A percentile compares a stretch with the other conserved stretches of the same genome.
Conservation (phyloP, 805 yeast genomes). For the Kodamaea neixiangensis region DNA sequence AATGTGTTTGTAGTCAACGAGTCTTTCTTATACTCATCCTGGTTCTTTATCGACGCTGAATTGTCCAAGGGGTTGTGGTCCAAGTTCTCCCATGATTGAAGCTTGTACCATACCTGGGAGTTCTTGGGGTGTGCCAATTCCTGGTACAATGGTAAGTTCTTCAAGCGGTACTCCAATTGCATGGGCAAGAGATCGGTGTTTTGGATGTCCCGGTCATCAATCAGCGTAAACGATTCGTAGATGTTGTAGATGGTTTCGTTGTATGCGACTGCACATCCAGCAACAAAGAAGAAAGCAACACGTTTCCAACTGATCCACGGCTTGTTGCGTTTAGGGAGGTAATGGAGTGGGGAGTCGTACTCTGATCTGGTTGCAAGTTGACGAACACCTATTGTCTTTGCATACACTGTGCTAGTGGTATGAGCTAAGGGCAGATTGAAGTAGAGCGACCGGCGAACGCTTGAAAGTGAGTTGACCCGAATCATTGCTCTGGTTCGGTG, state of each 20-base stretch:
- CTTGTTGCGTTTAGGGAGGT: conserved; percentile 24
- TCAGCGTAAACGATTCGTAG: conserved; percentile 27
- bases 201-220: conserved; percentile 21
- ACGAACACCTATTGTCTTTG: neutral
- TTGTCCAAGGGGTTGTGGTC: conserved; percentile 38
- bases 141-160: conserved; percentile 52
- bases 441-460: neutral
- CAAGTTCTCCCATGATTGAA: conserved; percentile 46
- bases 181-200: conserved; percentile 29
- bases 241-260: conserved; percentile 33
- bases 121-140: conserved; percentile 45
- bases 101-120: conserved; percentile 48
- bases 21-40: conserved; percentile 19
- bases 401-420: neutral
- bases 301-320: conserved; percentile 35
- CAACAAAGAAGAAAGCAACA: conserved; percentile 27
- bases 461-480: neutral
- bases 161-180: conserved; percentile 49
- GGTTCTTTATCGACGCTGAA: conserved; percentile 13
- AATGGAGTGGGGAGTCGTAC: conserved; percentile 35
- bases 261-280: conserved; percentile 37
- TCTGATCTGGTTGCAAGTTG: conserved; percentile 28
- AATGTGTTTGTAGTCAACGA: conserved; percentile 47
- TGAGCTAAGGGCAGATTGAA: neutral
- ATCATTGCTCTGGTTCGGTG: neutral